Percentiles rank a stretch among this genome's conserved stretches.
phyloP scores from a whole-genome alignment of 75 land plant species.

The Pinus taeda region DNA sequence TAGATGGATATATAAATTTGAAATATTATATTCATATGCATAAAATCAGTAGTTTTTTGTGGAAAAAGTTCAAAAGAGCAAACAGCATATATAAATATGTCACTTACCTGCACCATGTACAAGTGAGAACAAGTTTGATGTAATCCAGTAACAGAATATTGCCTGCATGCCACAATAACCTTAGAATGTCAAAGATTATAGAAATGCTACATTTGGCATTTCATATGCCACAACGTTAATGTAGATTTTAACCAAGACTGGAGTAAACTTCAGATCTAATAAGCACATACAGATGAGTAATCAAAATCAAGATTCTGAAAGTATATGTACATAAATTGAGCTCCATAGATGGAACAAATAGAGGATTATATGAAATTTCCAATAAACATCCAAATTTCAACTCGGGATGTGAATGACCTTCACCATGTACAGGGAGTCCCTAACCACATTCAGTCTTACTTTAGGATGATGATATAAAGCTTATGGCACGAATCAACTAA shows the following conservation, averaged over 20 bases:
- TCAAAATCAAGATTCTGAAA: neutral
- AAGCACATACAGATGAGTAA: no score
- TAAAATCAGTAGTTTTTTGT: no score
- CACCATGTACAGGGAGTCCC: neutral
- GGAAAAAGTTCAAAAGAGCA: no score
- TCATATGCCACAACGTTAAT: no score
- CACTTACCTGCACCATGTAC: constrained; percentile 49
- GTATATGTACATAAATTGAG: neutral
- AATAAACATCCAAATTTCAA: neutral
- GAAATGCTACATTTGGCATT: neutral
- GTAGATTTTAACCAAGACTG: no score
- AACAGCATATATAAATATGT: neutral
- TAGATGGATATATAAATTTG: no score
- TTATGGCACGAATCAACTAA: no score
- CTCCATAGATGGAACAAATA: neutral
- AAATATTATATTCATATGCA: no score
- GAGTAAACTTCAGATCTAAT: no score
- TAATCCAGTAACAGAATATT: constrained; percentile 79
- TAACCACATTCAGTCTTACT: no score
- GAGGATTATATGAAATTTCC: neutral
- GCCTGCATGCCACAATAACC: constrained; percentile 42
- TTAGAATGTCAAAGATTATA: neutral
- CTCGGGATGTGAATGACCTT: neutral
- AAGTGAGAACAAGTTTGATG: constrained; percentile 73
- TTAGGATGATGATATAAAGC: no score